Evolutionary conservation across 106 monocot species (phyloP), one percentile per base, ranked within the genome.

Genomic region (Dioscorea zingiberensis): DNA sequence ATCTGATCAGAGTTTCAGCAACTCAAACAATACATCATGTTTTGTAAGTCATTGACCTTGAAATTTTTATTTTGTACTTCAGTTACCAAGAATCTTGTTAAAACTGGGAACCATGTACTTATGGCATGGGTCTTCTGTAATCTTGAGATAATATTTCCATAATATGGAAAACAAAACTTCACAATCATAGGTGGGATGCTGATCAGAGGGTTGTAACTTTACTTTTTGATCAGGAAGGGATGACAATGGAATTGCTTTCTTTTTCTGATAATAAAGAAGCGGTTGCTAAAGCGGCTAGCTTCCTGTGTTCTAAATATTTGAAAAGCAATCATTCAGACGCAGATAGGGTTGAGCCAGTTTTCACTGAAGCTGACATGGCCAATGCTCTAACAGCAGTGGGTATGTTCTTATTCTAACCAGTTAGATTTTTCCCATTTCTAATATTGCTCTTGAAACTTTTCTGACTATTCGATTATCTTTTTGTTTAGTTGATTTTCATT

Each of bases 221-320:
- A 62, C 15, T 75, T 49, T 44, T 66, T 51, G 1, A 68, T 67
- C 25, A 53, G 25, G 69, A 73, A 59, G 68, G 66, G n/a, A 82
- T 82, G 81, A 69, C 74, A 38, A 17, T 93, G 59, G 88, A 93
- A 64, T 18, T 85, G 21, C 74, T 95, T 49, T 88, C 87, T 54
- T 65, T 76, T 26, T 76, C 83, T 67, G 87, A 91, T 79, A 78
- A 85, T 54, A 95, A 88, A 68, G 85, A 83, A 76, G 87, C 72
- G 1, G 44, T 76, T 69, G 91, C 81, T 48, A 88, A 83, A 87
- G 91, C 91, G 57, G 85, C 91, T 49, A 88, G 69, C 44, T 88
- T 87, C 44, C 59, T 91, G 38, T 91, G 62, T 32, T 81, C 83
- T 55, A 83, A 81, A 32, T 79, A 68, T 68, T 54, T 77, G 58